Base-by-base conservation (phyloP, 441 rosid species). In the Pelargonium citronellum region DNA sequence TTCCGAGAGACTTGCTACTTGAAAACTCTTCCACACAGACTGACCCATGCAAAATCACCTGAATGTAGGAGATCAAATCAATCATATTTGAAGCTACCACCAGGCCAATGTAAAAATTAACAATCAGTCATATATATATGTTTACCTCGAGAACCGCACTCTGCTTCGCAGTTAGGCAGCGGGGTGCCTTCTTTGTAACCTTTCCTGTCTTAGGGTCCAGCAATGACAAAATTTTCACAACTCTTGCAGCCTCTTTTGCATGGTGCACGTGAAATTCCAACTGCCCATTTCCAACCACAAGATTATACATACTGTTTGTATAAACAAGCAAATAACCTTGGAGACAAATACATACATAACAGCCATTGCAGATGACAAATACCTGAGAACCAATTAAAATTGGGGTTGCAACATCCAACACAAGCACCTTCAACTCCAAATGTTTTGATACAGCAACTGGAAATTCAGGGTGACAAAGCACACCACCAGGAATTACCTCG, bases 381-480 rank as follows among this genome's bases (percentile, higher is more conserved):
- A 91, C 99, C 87, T 88, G 96, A 75, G 98, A 85, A 61, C 99
- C 99, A n/a, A 84, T 82, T 46, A 95, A 72, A 83, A 95, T 87
- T 10, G 97, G 99, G 58, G 81, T 75, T 46, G 92, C 84, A 51
- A 82, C 84, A 75, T 95, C 98, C 76, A 95, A 80, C 69, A 87
- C 75, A 0, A 91, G 83, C 76, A 92, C 86, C 80, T 78, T 88
- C 78, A 95, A 76, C 79, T 91, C 99, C 79, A 92, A 75, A 81
- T 73, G 96, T 64, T 80, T 79, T 47, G 96, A 87, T 69, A 87
- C 77, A 34, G 94, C 73, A 67, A 91, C 89, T 0, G 96, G 97
- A 65, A 79, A 92, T 80, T 87, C 94, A 9, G 97, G 97, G 79
- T 95, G 98, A 74, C 98, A 92, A 62, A 92, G 75, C 11, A 89